Conservation (phyloP, 441 rosid species). For the Adansonia rubrostipa region DNA sequence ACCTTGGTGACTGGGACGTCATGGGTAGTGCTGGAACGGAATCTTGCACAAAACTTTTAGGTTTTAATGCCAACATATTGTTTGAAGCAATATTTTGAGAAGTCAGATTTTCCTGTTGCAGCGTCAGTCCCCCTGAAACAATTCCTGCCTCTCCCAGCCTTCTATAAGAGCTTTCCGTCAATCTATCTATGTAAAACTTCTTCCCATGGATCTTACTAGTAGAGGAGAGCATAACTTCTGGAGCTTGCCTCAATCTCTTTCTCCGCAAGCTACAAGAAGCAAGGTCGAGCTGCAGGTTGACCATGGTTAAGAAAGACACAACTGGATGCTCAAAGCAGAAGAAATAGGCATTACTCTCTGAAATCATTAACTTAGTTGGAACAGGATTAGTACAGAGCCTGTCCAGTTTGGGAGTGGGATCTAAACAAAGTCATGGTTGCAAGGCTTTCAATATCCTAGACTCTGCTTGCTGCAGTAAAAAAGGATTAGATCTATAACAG, state of each 20-base stretch:
- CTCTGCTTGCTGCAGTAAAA: slow-evolving; percentile 76
- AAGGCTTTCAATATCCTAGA: slow-evolving; percentile 90
- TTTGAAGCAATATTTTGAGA: slow-evolving; percentile 60
- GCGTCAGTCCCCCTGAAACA: slow-evolving; percentile 54
- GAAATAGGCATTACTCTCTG: not conserved
- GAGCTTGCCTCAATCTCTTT: slow-evolving; percentile 74
- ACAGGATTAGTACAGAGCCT: slow-evolving; percentile 64
- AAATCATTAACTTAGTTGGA: slow-evolving; percentile 56
- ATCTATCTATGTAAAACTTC: slow-evolving; percentile 73
- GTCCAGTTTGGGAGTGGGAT: slow-evolving; percentile 89
- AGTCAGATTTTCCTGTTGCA: slow-evolving; percentile 61
- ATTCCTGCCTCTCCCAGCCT: slow-evolving; percentile 54
- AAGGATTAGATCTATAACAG: slow-evolving; percentile 3
- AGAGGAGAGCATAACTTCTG: slow-evolving; percentile 65
- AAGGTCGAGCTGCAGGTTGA: slow-evolving; percentile 71
- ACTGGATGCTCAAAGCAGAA: slow-evolving; percentile 25
- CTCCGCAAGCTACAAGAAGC: slow-evolving; percentile 59
- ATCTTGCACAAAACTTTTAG: slow-evolving; percentile 62
- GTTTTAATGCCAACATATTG: slow-evolving; percentile 51
- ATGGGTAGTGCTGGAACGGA: slow-evolving; percentile 54
- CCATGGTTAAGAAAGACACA: slow-evolving; percentile 30
- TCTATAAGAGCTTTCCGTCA: slow-evolving; percentile 65
- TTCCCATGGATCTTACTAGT: slow-evolving; percentile 71
- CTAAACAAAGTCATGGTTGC: slow-evolving; percentile 89
- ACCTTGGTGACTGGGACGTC: slow-evolving; percentile 63